These are phyloP conservation scores for Escallonia rubra DNA, from an alignment of 129 eudicot genomes.

Conservation along the genomic window DNA sequence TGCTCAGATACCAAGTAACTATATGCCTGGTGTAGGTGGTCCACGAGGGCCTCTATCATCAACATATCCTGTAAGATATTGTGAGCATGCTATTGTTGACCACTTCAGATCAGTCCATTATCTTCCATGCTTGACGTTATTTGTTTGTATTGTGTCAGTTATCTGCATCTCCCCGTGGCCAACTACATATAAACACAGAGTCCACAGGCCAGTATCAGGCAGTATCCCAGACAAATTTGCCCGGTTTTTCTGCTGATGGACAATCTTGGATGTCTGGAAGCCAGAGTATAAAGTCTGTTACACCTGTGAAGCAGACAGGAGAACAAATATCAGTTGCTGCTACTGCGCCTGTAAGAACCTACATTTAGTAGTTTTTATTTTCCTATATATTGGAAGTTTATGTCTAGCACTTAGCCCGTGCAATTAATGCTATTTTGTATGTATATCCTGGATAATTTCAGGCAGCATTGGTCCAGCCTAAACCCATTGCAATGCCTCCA, in stretches of 20 bases:
- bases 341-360: constrained; percentile 33
- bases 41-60: constrained; percentile 46
- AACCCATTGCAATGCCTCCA: constrained; percentile 29
- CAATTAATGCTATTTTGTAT: neutral
- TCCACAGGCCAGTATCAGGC: constrained; percentile 47
- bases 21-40: constrained; percentile 46
- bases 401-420: neutral
- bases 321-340: constrained; percentile 36
- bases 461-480: constrained; percentile 33
- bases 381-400: neutral
- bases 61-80: constrained; percentile 45
- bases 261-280: constrained; percentile 43
- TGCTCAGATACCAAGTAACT: constrained; percentile 37
- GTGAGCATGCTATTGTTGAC: neutral
- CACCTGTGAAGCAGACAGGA: constrained; percentile 35
- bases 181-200: constrained; percentile 45
- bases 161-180: constrained; percentile 45
- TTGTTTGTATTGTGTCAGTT: constrained; percentile 24
- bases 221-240: constrained; percentile 32
- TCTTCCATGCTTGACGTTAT: constrained; percentile 10
- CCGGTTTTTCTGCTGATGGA: constrained; percentile 41
- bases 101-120: neutral
- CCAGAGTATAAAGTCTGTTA: constrained; percentile 23
- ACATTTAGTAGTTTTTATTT: neutral
- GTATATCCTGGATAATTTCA: constrained; percentile 21